These are phyloP conservation scores for Ceratobasidium papillatum DNA, from an alignment of 1,284 basidiomycete genomes.

Conservation along the genomic window DNA sequence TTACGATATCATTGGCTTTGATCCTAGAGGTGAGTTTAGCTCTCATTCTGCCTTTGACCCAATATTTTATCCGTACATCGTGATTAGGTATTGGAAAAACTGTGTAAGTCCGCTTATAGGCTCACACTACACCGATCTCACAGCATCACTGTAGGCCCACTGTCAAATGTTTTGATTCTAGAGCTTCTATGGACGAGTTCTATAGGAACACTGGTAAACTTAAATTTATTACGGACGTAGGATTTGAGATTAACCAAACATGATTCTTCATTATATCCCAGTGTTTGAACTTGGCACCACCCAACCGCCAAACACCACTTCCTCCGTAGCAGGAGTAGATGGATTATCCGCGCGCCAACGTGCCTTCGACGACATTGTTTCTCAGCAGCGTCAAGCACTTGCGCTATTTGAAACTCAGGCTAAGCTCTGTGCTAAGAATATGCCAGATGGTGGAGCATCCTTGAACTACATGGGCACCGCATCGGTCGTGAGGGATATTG, in stretches of 20 bases:
- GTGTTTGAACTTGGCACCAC: conserved; percentile 33
- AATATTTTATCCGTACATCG: background rate
- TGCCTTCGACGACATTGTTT: conserved; percentile 36
- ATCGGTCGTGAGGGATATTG: conserved; percentile 58
- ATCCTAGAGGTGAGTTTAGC: conserved; percentile 18
- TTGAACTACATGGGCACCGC: conserved; percentile 58
- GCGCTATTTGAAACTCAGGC: conserved; percentile 54
- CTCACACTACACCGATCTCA: background rate
- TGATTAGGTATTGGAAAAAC: conserved; percentile 27
- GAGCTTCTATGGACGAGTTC: conserved; percentile 30
- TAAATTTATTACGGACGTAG: background rate
- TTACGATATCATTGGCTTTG: conserved; percentile 39
- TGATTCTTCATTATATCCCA: background rate
- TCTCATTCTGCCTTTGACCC: background rate
- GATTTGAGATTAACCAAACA: background rate
- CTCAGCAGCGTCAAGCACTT: conserved; percentile 31
- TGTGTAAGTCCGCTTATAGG: background rate
- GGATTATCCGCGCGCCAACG: conserved; percentile 8
- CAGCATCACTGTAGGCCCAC: conserved; percentile 48
- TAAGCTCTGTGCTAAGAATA: conserved; percentile 52
- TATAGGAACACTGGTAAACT: conserved; percentile 22
- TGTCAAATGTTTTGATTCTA: conserved; percentile 53
- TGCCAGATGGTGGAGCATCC: conserved; percentile 52
- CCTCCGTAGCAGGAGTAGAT: background rate
- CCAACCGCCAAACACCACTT: conserved; percentile 28